Evolutionary conservation across 2,329 filamentous ascomycete genomes (phyloP).

Genomic region (Verticillium klebahnii): DNA sequence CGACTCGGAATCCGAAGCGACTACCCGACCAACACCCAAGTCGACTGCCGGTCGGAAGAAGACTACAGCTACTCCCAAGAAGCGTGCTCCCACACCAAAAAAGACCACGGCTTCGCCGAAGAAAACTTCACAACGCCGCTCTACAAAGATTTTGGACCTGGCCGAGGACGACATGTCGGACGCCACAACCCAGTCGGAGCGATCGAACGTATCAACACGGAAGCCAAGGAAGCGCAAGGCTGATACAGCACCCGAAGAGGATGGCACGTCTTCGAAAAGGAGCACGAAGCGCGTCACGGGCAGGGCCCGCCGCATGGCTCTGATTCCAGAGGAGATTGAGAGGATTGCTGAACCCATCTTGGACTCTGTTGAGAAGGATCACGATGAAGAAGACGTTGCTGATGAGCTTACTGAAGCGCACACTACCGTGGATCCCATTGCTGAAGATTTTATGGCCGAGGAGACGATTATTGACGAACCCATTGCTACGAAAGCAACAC

Average conservation of each 20-base stretch:
- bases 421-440: background rate
- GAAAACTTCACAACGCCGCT: background rate
- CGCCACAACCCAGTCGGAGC: background rate
- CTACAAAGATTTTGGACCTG: background rate
- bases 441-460: background rate
- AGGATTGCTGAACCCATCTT: background rate
- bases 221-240: background rate
- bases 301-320: constrained; percentile 10
- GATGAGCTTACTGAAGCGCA: background rate
- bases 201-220: background rate
- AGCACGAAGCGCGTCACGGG: background rate
- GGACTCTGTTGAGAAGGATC: background rate
- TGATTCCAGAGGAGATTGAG: constrained; percentile 18
- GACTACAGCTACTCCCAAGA: background rate
- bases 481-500: background rate
- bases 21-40: constrained; percentile 25
- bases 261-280: background rate
- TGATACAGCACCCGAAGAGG: background rate
- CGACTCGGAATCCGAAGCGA: constrained; percentile 20
- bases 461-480: background rate
- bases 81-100: background rate
- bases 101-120: background rate
- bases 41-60: background rate
- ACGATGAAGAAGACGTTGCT: background rate
- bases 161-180: background rate